Conservation (phyloP, 2,329 filamentous ascomycete species). For the Chaetomium olivaceum region DNA sequence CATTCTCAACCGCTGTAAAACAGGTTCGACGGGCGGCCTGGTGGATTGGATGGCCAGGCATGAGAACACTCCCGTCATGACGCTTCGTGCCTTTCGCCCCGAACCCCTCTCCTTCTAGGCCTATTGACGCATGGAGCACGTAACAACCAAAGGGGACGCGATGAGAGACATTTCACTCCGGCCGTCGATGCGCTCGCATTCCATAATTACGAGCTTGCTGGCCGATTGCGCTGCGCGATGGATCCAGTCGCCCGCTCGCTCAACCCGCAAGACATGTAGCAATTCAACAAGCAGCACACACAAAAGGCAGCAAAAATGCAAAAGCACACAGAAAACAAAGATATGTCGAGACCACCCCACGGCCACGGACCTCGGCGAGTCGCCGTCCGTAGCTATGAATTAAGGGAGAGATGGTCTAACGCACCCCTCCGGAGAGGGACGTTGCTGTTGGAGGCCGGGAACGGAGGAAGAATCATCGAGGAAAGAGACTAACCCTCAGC, state of each 20-base stretch:
- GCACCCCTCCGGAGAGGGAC: background rate
- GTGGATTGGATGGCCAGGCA: background rate
- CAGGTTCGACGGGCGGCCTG: background rate
- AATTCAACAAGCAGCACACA: background rate
- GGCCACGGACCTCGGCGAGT: slow-evolving; percentile 1
- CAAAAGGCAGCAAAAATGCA: too few relatives aligned
- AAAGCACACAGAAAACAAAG: background rate
- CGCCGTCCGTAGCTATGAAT: background rate
- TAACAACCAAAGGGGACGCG: background rate
- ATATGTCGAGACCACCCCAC: slow-evolving; percentile 10
- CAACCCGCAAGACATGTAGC: background rate
- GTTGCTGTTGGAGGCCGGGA: slow-evolving; percentile 11
- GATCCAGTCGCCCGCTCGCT: background rate
- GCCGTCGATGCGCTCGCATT: background rate
- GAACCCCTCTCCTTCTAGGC: background rate
- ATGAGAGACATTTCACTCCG: background rate
- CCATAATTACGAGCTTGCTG: background rate
- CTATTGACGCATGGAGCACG: background rate
- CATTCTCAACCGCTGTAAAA: background rate
- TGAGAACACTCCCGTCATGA: too few relatives aligned
- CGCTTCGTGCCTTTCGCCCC: too few relatives aligned
- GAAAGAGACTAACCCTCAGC: slow-evolving; percentile 10
- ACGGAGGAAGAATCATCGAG: slow-evolving; percentile 10
- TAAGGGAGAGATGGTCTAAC: background rate
- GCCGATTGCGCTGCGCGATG: background rate